Conservation (phyloP, 73 alveolate species). For the Uronychia setigera region DNA sequence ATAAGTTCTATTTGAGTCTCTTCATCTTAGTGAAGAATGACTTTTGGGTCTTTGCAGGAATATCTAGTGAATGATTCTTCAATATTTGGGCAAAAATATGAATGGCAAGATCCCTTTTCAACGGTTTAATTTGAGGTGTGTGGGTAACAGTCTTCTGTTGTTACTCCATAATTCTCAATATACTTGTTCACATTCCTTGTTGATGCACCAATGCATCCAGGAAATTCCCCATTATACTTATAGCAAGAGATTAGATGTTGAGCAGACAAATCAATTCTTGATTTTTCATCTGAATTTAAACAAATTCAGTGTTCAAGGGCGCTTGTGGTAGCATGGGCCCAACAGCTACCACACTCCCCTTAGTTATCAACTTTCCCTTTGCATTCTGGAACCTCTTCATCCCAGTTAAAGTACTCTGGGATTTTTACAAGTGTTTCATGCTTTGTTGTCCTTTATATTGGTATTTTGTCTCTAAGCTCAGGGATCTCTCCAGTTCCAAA, state of each 20-base stretch:
- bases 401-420: not conserved
- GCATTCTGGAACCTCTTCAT: not conserved
- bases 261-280: constrained; percentile 52
- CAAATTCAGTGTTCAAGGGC: constrained; percentile 87
- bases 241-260: constrained; percentile 48
- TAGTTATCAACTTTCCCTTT: not conserved
- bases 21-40: not conserved
- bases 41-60: constrained; percentile 1
- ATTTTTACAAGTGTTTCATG: too few relatives aligned
- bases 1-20: not conserved
- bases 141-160: constrained; percentile 9
- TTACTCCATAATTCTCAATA: constrained; percentile 7
- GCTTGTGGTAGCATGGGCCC: constrained; percentile 91
- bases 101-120: not conserved
- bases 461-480: too few relatives aligned
- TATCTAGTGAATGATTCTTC: not conserved
- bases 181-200: constrained; percentile 39
- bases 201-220: constrained; percentile 71
- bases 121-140: not conserved
- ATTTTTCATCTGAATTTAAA: constrained; percentile 52
- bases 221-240: not conserved
- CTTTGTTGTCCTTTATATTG: too few relatives aligned
- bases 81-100: not conserved
- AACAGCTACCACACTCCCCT: constrained; percentile 86
- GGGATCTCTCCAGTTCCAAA: too few relatives aligned